These are phyloP conservation scores for Globisporangium iwayamae DNA, from an alignment of 352 stramenopile species.

Conservation along the genomic window DNA sequence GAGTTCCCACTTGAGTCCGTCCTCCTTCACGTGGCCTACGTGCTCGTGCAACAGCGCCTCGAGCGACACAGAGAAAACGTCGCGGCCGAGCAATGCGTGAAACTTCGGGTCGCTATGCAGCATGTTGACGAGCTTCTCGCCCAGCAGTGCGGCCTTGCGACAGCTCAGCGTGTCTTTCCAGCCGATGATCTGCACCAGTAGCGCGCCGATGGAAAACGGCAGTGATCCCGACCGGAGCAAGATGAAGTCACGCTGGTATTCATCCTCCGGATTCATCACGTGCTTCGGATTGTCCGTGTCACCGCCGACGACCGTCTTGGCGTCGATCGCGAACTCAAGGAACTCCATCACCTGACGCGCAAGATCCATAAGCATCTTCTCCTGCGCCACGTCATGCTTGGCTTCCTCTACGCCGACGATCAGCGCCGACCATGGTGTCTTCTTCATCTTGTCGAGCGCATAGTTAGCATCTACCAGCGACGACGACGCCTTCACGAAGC, in stretches of 20 bases:
- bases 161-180: slow-evolving; percentile 78
- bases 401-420: slow-evolving; percentile 63
- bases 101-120: slow-evolving; percentile 39
- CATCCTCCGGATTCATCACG: slow-evolving; percentile 57
- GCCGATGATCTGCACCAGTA: slow-evolving; percentile 57
- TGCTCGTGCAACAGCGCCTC: slow-evolving; percentile 54
- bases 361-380: slow-evolving; percentile 75
- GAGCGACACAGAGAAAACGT: slow-evolving; percentile 60
- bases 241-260: slow-evolving; percentile 59
- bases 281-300: slow-evolving; percentile 79
- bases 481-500: slow-evolving; percentile 27
- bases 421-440: slow-evolving; percentile 44
- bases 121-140: slow-evolving; percentile 64
- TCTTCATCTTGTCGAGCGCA: slow-evolving; percentile 18
- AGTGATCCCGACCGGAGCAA: slow-evolving; percentile 40
- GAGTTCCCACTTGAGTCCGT: slow-evolving; percentile 79
- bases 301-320: slow-evolving; percentile 65
- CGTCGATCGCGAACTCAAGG: slow-evolving; percentile 63
- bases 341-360: slow-evolving; percentile 68
- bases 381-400: slow-evolving; percentile 61
- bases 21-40: slow-evolving; percentile 67
- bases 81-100: slow-evolving; percentile 43
- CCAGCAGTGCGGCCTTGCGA: slow-evolving; percentile 50
- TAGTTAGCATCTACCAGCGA: slow-evolving; percentile 1
- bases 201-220: slow-evolving; percentile 41